These are phyloP conservation scores for Gentiana straminea DNA, from an alignment of 257 asterid genomes.

Conservation along the genomic window DNA sequence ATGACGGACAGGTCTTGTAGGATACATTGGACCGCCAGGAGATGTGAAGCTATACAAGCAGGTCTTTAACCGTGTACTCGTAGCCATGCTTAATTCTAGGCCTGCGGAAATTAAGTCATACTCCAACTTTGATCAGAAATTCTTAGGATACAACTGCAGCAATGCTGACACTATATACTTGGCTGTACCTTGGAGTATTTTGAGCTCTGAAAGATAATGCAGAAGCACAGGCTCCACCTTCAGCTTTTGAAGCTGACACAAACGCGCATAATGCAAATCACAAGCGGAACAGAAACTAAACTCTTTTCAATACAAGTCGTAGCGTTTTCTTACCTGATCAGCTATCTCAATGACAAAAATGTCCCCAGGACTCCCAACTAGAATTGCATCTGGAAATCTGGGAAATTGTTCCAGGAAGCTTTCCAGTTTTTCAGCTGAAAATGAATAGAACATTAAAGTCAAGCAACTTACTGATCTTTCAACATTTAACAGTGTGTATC, in stretches of 20 bases:
- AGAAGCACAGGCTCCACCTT: conserved; percentile 97
- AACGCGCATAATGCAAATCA: not conserved
- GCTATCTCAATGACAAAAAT: conserved; percentile 72
- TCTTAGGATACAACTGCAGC: not conserved
- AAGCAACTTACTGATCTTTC: conserved; percentile 5
- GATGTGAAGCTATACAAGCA: conserved; percentile 95
- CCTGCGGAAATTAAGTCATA: conserved; percentile 31
- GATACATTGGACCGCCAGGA: conserved; percentile 97
- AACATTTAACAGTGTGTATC: conserved; percentile 11
- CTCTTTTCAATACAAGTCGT: not conserved
- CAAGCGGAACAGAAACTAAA: not conserved
- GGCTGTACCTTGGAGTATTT: conserved; percentile 54
- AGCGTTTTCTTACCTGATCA: conserved; percentile 54
- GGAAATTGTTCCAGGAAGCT: conserved; percentile 72
- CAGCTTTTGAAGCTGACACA: conserved; percentile 69
- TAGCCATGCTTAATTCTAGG: conserved; percentile 74
- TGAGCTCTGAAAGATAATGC: conserved; percentile 78
- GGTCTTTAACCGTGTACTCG: conserved; percentile 81
- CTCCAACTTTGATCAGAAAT: not conserved
- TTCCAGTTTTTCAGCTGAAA: conserved; percentile 64
- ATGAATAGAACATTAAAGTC: conserved; percentile 1
- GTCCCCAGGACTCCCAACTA: conserved; percentile 71
- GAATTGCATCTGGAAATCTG: conserved; percentile 80
- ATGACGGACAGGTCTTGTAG: conserved; percentile 96
- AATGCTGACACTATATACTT: not conserved